These are phyloP conservation scores for Oryza glaberrima DNA, from an alignment of 176 grass and related monocot species.

Conservation along the genomic window DNA sequence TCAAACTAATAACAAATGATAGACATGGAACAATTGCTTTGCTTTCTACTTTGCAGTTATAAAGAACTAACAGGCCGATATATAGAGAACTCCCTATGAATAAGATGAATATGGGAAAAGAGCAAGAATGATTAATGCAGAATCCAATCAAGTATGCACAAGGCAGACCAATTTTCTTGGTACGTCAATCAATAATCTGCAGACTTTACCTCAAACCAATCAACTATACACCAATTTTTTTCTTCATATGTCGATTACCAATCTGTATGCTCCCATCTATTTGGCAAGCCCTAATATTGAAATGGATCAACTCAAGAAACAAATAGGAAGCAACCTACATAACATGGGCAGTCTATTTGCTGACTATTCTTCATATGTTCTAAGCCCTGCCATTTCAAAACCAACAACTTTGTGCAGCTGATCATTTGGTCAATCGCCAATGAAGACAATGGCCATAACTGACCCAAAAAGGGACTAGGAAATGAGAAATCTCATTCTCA, in stretches of 20 bases:
- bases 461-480: background rate
- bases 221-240: background rate
- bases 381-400: background rate
- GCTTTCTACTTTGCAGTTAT: background rate
- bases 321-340: background rate
- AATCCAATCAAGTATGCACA: background rate
- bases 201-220: background rate
- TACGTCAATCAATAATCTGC: background rate
- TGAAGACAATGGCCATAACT: background rate
- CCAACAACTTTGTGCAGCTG: background rate
- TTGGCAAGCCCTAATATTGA: background rate
- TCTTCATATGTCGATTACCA: background rate
- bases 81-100: background rate
- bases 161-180: background rate
- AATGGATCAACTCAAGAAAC: background rate
- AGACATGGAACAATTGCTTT: background rate
- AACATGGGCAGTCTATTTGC: background rate
- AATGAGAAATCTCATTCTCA: background rate
- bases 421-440: background rate
- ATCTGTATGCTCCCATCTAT: background rate
- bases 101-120: background rate
- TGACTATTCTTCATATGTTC: background rate
- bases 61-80: background rate
- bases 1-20: background rate
- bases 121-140: background rate